phyloP scores from a whole-genome alignment of 495 filamentous ascomycete genomes.

The Amphirosellinia nigrospora region DNA sequence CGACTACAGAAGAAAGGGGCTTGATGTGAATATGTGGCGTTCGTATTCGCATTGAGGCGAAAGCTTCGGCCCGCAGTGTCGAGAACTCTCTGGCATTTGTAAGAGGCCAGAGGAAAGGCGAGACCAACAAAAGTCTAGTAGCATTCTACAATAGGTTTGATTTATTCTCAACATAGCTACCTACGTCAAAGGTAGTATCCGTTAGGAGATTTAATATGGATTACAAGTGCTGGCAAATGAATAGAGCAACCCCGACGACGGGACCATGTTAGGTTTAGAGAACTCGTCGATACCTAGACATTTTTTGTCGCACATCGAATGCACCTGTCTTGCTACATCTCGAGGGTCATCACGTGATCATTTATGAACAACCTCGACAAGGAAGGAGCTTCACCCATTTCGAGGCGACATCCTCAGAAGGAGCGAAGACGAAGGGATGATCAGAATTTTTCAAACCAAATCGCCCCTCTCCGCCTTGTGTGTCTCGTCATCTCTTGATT shows the following conservation, averaged over 20 bases:
- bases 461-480: neutral
- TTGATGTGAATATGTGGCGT: neutral
- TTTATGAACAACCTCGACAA: neutral
- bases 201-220: neutral
- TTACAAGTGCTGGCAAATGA: neutral
- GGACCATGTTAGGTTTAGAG: neutral
- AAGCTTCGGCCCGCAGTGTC: neutral
- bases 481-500: neutral
- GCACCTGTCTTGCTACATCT: neutral
- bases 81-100: neutral
- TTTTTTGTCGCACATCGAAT: neutral
- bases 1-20: neutral
- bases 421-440: neutral
- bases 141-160: neutral
- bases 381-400: slow-evolving; percentile 12
- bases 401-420: neutral
- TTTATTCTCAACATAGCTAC: neutral
- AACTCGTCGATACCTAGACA: neutral
- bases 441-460: neutral
- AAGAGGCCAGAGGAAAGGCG: neutral
- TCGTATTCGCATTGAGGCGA: neutral
- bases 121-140: neutral
- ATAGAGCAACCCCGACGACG: neutral
- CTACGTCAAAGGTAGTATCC: too few species aligned
- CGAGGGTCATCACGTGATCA: slow-evolving; percentile 2